Percentiles rank a stretch among this genome's conserved stretches.
Evolutionary conservation across 129 eudicot genomes (phyloP).

Genomic region (Flaveria robusta): DNA sequence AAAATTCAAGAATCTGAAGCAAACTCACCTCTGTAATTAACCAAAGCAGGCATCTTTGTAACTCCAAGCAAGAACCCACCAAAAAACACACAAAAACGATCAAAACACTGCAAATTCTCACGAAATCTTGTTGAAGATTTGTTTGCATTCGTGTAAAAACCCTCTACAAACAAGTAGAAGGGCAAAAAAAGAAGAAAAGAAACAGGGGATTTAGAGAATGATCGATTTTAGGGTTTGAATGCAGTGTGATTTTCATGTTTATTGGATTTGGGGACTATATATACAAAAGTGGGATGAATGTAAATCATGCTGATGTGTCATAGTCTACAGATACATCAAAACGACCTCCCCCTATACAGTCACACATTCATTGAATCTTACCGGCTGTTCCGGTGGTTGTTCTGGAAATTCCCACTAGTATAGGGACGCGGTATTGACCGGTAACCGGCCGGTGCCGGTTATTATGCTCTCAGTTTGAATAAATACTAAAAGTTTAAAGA

Average conservation of each 20-base stretch:
- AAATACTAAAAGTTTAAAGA: background rate
- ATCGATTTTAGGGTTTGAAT: conserved; percentile 21
- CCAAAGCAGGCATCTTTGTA: conserved; percentile 76
- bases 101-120: conserved; percentile 22
- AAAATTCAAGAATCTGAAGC: background rate
- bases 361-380: conserved; percentile 69
- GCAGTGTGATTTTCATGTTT: conserved; percentile 21
- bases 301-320: conserved; percentile 43
- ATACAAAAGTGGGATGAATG: conserved; percentile 44
- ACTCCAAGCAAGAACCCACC: conserved; percentile 38
- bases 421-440: conserved; percentile 23
- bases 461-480: conserved; percentile 6
- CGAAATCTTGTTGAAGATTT: conserved; percentile 36
- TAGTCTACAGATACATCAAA: conserved; percentile 43
- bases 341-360: conserved; percentile 31
- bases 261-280: conserved; percentile 14
- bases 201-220: conserved; percentile 9
- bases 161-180: conserved; percentile 41
- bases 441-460: conserved; percentile 39
- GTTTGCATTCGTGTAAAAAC: conserved; percentile 51
- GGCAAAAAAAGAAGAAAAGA: conserved; percentile 42
- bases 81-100: conserved; percentile 41
- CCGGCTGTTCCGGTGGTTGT: conserved; percentile 51
- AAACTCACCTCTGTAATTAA: conserved; percentile 87
- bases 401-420: conserved; percentile 42